These are phyloP conservation scores for Magnusiomyces sp. DNA, from an alignment of 1,139 yeast genomes.

Conservation along the genomic window DNA sequence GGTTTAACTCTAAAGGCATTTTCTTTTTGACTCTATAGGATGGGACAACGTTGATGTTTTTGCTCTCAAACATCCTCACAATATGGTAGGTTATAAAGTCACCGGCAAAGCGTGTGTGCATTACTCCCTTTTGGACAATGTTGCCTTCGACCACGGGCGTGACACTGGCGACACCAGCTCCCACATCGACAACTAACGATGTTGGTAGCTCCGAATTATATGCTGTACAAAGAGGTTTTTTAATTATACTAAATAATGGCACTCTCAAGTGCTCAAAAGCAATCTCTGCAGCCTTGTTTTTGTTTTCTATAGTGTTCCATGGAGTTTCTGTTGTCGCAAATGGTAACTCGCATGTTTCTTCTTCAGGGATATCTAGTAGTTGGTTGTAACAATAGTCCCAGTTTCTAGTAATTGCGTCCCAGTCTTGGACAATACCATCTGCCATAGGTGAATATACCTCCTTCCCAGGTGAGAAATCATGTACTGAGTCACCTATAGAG, in stretches of 20 bases:
- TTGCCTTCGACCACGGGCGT: constrained; percentile 90
- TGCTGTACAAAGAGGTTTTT: constrained; percentile 82
- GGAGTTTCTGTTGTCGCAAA: constrained; percentile 73
- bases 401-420: constrained; percentile 36
- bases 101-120: constrained; percentile 35
- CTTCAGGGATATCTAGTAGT: constrained; percentile 40
- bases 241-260: constrained; percentile 79
- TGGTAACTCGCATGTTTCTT: constrained; percentile 59
- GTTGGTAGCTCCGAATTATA: constrained; percentile 31
- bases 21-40: constrained; percentile 29
- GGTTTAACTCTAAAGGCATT: constrained; percentile 30
- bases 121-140: constrained; percentile 28
- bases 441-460: constrained; percentile 34
- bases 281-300: constrained; percentile 64
- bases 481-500: constrained; percentile 31
- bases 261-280: constrained; percentile 68
- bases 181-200: constrained; percentile 33
- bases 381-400: constrained; percentile 34
- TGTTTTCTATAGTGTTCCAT: constrained; percentile 69
- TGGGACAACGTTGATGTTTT: constrained; percentile 27
- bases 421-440: constrained; percentile 38
- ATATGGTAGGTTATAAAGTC: constrained; percentile 35
- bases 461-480: constrained; percentile 29
- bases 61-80: constrained; percentile 25
- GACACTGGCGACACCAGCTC: constrained; percentile 45